phyloP scores from a whole-genome alignment of 208 protist genomes.

The Sergeia podlipaevii region DNA sequence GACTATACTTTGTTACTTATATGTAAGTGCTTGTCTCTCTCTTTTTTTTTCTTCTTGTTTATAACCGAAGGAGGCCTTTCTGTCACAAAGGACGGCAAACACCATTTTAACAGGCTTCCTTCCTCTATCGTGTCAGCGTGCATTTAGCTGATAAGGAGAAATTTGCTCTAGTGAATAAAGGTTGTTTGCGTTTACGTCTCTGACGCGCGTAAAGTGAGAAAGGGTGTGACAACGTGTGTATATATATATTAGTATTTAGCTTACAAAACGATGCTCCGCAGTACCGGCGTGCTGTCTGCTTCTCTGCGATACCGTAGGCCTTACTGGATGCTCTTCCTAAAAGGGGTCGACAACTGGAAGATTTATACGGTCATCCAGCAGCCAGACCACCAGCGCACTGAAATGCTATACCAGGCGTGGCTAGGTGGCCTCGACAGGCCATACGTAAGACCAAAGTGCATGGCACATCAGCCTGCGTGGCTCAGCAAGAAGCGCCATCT shows the following conservation, averaged over 20 bases:
- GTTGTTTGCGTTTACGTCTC: too few species aligned
- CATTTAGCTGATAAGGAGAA: neutral
- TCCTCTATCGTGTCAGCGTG: neutral
- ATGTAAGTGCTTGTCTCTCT: neutral
- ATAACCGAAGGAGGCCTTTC: neutral
- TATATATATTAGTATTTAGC: neutral
- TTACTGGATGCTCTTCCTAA: slow-evolving; percentile 89
- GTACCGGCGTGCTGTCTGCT: slow-evolving; percentile 14
- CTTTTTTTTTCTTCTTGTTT: slow-evolving; percentile 2
- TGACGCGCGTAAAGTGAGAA: too few species aligned
- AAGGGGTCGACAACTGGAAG: slow-evolving; percentile 88
- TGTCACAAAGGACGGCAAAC: neutral
- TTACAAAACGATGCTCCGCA: slow-evolving; percentile 32
- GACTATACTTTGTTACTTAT: too few species aligned
- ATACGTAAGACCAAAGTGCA: slow-evolving; percentile 88
- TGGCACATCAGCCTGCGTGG: slow-evolving; percentile 87
- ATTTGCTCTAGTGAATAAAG: too few species aligned
- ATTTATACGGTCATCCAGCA: slow-evolving; percentile 92
- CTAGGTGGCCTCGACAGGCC: slow-evolving; percentile 87
- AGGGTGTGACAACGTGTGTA: neutral
- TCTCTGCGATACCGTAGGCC: slow-evolving; percentile 50
- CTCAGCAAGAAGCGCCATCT: slow-evolving; percentile 88
- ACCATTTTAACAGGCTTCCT: neutral
- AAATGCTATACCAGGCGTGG: slow-evolving; percentile 93
- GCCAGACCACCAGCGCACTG: slow-evolving; percentile 87